Percentiles rank a stretch among this genome's conserved stretches.
These are phyloP conservation scores for Dipteronia dyeriana DNA, from an alignment of 345 rosid genomes.

Conservation along the genomic window DNA sequence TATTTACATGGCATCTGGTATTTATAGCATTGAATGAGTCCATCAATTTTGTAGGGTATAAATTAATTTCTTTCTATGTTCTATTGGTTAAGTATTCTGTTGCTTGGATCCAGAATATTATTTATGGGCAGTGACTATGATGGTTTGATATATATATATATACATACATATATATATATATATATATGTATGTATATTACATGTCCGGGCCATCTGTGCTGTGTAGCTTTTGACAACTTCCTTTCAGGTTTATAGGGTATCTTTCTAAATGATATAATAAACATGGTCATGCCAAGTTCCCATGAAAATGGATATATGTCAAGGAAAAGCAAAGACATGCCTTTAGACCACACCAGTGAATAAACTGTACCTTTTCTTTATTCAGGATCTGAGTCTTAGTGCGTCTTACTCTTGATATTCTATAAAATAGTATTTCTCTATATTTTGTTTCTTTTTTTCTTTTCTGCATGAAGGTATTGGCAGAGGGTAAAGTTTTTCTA, in stretches of 20 bases:
- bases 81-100: background rate
- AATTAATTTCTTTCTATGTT: background rate
- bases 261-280: background rate
- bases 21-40: background rate
- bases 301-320: background rate
- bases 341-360: background rate
- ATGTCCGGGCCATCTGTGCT: background rate
- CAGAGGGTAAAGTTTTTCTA: background rate
- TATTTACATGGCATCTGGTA: constrained; percentile 8
- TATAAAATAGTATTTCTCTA: background rate
- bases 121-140: background rate
- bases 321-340: background rate
- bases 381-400: background rate
- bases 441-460: background rate
- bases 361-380: constrained; percentile 5
- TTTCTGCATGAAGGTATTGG: background rate
- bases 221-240: background rate
- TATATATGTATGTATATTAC: background rate
- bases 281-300: background rate
- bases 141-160: background rate
- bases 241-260: background rate
- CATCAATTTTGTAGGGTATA: background rate
- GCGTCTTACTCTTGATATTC: background rate
- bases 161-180: no score
- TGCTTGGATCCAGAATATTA: background rate